Evolutionary conservation across 2,329 filamentous ascomycete species (phyloP).

Genomic region (Chaetomiaceae sp.): DNA sequence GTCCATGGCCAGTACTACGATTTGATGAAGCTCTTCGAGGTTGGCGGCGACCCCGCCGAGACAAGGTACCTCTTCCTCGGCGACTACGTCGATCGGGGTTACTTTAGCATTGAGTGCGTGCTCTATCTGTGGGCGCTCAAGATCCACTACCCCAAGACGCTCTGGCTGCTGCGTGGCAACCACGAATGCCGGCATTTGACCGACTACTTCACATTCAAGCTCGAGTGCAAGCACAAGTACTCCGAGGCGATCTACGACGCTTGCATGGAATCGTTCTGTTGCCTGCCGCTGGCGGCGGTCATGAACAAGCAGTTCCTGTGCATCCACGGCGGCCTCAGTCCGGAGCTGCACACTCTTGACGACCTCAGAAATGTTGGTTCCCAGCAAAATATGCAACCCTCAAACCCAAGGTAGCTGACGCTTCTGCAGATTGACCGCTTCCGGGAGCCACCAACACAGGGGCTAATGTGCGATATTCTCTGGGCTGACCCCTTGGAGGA

Average conservation of each 20-base stretch:
- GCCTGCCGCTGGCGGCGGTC: conserved; percentile 84
- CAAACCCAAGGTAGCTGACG: background rate
- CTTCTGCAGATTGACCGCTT: conserved; percentile 83
- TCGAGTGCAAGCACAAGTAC: conserved; percentile 99
- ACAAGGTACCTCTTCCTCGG: conserved; percentile 95
- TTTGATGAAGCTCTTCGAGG: conserved; percentile 98
- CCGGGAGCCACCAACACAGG: conserved; percentile 93
- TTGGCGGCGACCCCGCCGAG: conserved; percentile 92
- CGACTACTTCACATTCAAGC: conserved; percentile 99
- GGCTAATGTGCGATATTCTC: conserved; percentile 97
- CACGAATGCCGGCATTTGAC: conserved; percentile 98
- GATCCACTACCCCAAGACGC: conserved; percentile 96
- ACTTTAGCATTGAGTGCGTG: conserved; percentile 99
- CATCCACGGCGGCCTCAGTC: conserved; percentile 94
- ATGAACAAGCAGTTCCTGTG: conserved; percentile 99
- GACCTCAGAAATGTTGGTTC: conserved; percentile 77
- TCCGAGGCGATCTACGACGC: conserved; percentile 94
- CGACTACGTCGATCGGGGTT: conserved; percentile 96
- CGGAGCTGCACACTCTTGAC: conserved; percentile 91
- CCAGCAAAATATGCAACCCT: too few species aligned
- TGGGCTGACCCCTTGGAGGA: conserved; percentile 98
- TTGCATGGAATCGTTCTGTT: conserved; percentile 97
- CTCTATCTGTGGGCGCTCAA: conserved; percentile 97
- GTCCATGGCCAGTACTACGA: conserved; percentile 99
- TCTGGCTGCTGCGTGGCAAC: conserved; percentile 96